Conservation (phyloP, 1,284 basidiomycete genomes). For the Gymnopus androsaceus region DNA sequence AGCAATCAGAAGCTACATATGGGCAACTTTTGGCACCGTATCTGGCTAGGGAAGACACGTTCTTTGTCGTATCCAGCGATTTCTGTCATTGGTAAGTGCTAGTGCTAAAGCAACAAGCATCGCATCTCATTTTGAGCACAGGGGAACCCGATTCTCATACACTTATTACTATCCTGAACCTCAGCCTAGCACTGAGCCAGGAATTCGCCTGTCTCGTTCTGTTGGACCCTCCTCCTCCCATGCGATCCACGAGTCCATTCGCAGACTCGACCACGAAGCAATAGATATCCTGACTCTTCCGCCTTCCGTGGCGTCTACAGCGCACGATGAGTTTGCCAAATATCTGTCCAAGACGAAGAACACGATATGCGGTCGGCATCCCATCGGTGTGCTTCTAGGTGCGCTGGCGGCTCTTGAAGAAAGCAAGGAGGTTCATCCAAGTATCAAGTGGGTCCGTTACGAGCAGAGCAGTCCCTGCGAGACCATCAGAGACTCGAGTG, state of each 20-base stretch:
- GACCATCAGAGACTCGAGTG: constrained; percentile 78
- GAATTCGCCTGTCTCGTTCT: constrained; percentile 53
- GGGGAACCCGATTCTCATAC: constrained; percentile 89
- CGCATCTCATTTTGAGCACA: constrained; percentile 32
- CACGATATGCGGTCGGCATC: constrained; percentile 96
- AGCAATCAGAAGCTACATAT: constrained; percentile 59
- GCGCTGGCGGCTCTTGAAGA: constrained; percentile 68
- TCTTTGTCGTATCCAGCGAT: constrained; percentile 93
- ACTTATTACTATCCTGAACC: constrained; percentile 86
- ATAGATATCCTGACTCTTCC: constrained; percentile 69
- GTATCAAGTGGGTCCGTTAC: constrained; percentile 82
- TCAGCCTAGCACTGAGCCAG: constrained; percentile 50
- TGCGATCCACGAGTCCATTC: constrained; percentile 75
- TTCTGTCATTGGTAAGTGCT: constrained; percentile 92
- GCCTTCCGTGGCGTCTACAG: constrained; percentile 53
- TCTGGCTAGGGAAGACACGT: constrained; percentile 73
- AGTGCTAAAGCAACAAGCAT: neutral
- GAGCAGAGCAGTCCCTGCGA: constrained; percentile 87
- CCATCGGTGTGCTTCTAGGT: constrained; percentile 89
- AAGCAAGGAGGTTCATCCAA: constrained; percentile 38
- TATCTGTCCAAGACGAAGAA: constrained; percentile 88
- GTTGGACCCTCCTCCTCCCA: constrained; percentile 40
- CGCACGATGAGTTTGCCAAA: constrained; percentile 66
- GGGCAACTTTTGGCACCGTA: constrained; percentile 81
- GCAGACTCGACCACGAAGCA: constrained; percentile 74